Evolutionary conservation across 1,284 basidiomycete species (phyloP), one percentile per base, ranked within the genome.

Genomic region (Ceratobasidium papillatum): DNA sequence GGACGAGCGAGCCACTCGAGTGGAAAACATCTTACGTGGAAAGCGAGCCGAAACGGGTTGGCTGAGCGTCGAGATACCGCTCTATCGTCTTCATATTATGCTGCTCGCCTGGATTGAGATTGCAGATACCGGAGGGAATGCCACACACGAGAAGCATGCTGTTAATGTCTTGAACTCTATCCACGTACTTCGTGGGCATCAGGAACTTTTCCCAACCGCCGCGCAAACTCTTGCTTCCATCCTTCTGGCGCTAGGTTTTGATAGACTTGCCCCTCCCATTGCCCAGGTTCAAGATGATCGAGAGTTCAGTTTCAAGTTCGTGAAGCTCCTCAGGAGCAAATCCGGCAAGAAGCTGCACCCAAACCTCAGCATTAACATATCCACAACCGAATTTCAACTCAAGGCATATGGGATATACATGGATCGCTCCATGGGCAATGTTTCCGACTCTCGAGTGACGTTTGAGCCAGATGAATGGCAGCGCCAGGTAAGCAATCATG

Each of bases 401-500:
- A 84, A 88, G 19, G 80, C 87, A n/a, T 91, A 90, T 75, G 91
- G 91, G 9, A 87, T 90, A 77, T 89, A 83, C 78, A 90, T 92
- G 91, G 89, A 91, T 77, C 83, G 91, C 47, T 88, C 86, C 74
- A 90, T 92, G 87, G 90, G 90, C 75, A 85, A 87, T 59, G 81
- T 84, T 73, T 79, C 81, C 0, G 91, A 92, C 80, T 69, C 80
- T 9, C 85, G 91, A 1, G 90, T 92, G 30, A 77, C 82, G 0
- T 92, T 92, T 79, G 81, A 86, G 43, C 90, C 90, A 0, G 91
- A 92, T 80, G 88, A 86, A 0, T 92, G 91, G 91, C 90, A 92
- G 76, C 82, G 88, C 41, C 80, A 86, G 30, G 91, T 91, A 41
- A 25, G 45, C 36, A 14, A 8, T 1, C 12, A 2, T 34, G 8